Evolutionary conservation across 78 protist species (phyloP), one percentile per base, ranked within the genome.

Genomic region (Dictyostelium purpureum): DNA sequence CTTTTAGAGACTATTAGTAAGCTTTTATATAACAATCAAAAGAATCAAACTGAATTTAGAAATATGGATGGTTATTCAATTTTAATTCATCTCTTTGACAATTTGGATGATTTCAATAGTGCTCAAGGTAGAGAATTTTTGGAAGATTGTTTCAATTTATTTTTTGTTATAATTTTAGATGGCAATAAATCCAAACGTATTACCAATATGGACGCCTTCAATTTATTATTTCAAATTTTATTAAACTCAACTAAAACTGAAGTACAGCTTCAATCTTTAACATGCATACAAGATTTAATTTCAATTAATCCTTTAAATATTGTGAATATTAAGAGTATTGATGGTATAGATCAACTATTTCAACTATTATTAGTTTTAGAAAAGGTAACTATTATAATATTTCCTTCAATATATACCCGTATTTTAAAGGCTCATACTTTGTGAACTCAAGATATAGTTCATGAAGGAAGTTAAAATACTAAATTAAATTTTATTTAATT

Each of bases 231-330:
- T 61, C 35, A 57, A 24, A 57, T 85, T n/a, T 35, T 85, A 26
- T 61, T 74, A 26, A 85, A 73, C 6, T 85, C 92, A 4, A 12
- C 18, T 6, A 74, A 73, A 45, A 73, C 75, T 26, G 82, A 85
- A 61, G 92, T 85, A 43, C 51, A 74, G 61, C 35, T 85, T 33
- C 74, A 73, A 38, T 57, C 92, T 21, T 26, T 85, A 47, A 73
- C 92, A 0, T 85, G 92, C 47, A 85, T 85, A 12, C 92, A 85
- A 73, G 92, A 85, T 73, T 42, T 85, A 16, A 85, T 85, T 6
- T 85, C 92, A 42, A 73, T 85, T 54, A 85, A 85, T 26, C 92
- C 92, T 19, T 47, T 85, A 12, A 85, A 85, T n/a, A 85, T 85
- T 21, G 65, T 85, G 5, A 85, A 74, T n/a, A 85, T 85, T 45